Percentiles rank a stretch among this genome's conserved stretches.
These are phyloP conservation scores for Elsinoe arachidis DNA, from an alignment of 2,329 filamentous ascomycete genomes.

Conservation along the genomic window DNA sequence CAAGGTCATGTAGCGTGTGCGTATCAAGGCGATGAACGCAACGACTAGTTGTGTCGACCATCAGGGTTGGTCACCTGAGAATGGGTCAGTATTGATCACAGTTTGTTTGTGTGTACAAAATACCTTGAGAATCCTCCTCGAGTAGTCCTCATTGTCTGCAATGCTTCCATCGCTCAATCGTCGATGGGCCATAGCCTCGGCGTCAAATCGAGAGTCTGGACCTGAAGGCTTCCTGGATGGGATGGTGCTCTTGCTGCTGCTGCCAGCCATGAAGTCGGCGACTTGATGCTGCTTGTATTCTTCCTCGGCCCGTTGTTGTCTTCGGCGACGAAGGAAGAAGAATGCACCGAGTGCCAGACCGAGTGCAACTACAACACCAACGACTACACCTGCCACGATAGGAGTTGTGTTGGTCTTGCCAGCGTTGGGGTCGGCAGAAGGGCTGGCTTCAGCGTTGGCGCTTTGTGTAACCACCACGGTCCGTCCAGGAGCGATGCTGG, in stretches of 20 bases:
- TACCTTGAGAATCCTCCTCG: conserved; percentile 88
- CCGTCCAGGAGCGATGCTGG: conserved; percentile 24
- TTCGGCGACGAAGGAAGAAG: conserved; percentile 66
- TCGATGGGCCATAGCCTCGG: conserved; percentile 68
- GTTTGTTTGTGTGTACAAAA: background rate
- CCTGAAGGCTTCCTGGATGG: conserved; percentile 7
- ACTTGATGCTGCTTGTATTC: conserved; percentile 77
- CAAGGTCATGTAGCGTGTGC: conserved; percentile 5
- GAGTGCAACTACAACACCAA: conserved; percentile 63
- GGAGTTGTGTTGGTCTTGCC: conserved; percentile 60
- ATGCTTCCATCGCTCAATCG: conserved; percentile 92
- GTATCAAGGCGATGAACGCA: background rate
- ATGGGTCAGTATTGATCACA: background rate
- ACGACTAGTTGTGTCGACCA: conserved; percentile 7
- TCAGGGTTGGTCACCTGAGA: conserved; percentile 18
- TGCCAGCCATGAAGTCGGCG: conserved; percentile 59
- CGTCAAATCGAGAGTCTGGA: conserved; percentile 72
- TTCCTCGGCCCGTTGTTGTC: conserved; percentile 69
- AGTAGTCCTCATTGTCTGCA: conserved; percentile 95
- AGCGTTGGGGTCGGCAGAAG: conserved; percentile 35
- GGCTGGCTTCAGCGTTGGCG: conserved; percentile 37
- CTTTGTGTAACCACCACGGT: conserved; percentile 29
- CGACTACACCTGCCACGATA: conserved; percentile 80
- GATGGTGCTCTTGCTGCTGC: conserved; percentile 30
- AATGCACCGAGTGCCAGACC: conserved; percentile 60